Conservation (phyloP, 2,329 filamentous ascomycete species). For the Colletotrichum sp. region DNA sequence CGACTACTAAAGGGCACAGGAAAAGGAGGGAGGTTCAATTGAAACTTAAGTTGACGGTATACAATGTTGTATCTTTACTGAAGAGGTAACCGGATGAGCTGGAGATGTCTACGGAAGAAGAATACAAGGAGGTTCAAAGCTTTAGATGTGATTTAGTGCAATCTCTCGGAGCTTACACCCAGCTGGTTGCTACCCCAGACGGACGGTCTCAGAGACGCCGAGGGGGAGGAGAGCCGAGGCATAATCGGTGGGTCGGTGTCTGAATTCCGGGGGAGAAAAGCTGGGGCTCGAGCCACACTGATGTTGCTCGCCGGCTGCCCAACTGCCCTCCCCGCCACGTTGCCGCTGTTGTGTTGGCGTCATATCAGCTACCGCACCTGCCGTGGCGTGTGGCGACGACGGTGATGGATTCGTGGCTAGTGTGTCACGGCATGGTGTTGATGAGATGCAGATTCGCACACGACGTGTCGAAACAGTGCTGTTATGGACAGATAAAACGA, state of each 20-base stretch:
- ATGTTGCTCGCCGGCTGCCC: background rate
- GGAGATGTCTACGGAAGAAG: background rate
- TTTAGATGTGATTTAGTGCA: background rate
- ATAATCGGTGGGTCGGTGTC: constrained; percentile 7
- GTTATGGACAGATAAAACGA: background rate
- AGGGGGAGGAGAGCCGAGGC: constrained; percentile 15
- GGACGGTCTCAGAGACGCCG: background rate
- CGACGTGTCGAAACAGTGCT: background rate
- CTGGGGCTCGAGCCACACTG: background rate
- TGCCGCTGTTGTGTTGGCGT: background rate
- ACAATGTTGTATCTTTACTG: rapidly evolving
- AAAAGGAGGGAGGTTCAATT: background rate
- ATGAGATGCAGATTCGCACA: background rate
- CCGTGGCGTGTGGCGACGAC: background rate
- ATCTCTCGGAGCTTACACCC: background rate
- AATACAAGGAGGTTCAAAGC: background rate
- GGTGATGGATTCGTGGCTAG: background rate
- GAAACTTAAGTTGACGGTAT: background rate
- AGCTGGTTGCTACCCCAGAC: constrained; percentile 9
- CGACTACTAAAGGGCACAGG: background rate
- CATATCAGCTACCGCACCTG: background rate
- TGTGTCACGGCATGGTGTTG: background rate
- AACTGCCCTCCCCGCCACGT: background rate
- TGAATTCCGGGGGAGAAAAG: constrained; percentile 4
- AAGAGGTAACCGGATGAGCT: background rate